Conservation (phyloP, 352 stramenopile genomes). For the Blastocystis sp. region DNA sequence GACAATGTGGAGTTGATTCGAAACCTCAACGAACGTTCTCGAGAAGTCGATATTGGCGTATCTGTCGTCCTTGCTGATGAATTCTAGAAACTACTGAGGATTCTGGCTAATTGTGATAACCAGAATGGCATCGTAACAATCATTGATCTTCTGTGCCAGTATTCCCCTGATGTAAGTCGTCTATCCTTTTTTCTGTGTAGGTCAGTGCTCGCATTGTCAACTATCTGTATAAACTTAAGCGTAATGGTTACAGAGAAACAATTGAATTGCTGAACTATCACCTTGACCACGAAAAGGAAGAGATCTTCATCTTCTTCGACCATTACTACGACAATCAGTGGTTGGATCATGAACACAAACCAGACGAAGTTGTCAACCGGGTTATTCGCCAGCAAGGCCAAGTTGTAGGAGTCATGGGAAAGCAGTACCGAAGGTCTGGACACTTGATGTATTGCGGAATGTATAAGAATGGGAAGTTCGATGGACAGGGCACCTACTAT, state of each 20-base stretch:
- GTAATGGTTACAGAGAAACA: slow-evolving; percentile 6
- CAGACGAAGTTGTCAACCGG: not conserved
- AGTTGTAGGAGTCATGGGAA: not conserved
- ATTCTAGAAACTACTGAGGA: not conserved
- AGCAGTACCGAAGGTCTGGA: not conserved
- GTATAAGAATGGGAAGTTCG: not conserved
- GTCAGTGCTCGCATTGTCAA: slow-evolving; percentile 24
- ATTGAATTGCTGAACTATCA: slow-evolving; percentile 20
- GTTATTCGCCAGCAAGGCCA: not conserved
- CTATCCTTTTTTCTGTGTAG: not conserved
- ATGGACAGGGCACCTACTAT: not conserved
- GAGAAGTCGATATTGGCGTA: slow-evolving; percentile 10
- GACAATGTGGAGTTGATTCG: slow-evolving; percentile 12
- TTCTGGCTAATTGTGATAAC: not conserved
- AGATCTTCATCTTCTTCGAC: not conserved
- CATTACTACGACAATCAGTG: slow-evolving; percentile 54
- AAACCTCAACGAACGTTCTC: not conserved
- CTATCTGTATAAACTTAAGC: not conserved
- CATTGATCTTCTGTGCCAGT: not conserved
- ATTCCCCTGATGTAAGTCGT: not conserved
- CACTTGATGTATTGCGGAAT: not conserved
- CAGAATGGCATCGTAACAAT: not conserved
- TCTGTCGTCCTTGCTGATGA: not conserved
- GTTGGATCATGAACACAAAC: not conserved
- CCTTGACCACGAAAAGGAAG: not conserved